Percentiles rank a stretch among this genome's conserved stretches.
These are phyloP conservation scores for Nadsonia commutata DNA, from an alignment of 1,139 yeast species.

Conservation along the genomic window DNA sequence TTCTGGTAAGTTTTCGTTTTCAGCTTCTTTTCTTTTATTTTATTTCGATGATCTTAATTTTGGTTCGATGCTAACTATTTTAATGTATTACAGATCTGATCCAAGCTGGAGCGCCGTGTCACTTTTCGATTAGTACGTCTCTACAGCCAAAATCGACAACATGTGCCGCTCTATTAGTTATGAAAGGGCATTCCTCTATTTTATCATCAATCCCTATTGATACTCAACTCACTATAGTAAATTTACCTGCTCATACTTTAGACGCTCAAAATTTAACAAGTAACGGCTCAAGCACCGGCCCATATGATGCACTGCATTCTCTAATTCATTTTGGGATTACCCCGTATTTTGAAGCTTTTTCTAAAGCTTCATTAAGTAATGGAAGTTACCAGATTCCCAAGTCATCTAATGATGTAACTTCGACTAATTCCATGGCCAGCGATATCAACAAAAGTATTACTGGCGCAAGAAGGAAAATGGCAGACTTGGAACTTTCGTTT, in stretches of 20 bases:
- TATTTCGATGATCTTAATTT: too few relatives aligned
- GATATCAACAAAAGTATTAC: neutral
- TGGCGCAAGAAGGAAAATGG: slow-evolving; percentile 29
- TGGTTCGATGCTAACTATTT: too few relatives aligned
- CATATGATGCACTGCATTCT: neutral
- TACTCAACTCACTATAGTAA: neutral
- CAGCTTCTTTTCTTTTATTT: too few relatives aligned
- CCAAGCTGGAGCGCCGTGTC: too few relatives aligned
- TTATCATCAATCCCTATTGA: neutral
- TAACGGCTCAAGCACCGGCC: neutral
- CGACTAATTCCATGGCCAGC: neutral
- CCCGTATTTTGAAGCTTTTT: neutral
- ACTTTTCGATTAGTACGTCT: neutral
- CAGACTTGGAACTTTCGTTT: slow-evolving; percentile 53
- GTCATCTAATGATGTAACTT: neutral
- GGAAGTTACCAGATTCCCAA: neutral
- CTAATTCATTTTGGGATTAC: neutral
- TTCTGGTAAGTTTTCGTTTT: neutral
- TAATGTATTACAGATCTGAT: too few relatives aligned
- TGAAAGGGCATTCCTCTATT: neutral
- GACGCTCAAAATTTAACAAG: neutral
- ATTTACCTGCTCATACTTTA: neutral
- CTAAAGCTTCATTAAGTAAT: neutral
- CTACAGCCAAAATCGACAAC: neutral
- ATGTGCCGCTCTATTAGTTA: neutral